Base-by-base conservation (phyloP, 768 basidiomycete species). In the Postia placenta region DNA sequence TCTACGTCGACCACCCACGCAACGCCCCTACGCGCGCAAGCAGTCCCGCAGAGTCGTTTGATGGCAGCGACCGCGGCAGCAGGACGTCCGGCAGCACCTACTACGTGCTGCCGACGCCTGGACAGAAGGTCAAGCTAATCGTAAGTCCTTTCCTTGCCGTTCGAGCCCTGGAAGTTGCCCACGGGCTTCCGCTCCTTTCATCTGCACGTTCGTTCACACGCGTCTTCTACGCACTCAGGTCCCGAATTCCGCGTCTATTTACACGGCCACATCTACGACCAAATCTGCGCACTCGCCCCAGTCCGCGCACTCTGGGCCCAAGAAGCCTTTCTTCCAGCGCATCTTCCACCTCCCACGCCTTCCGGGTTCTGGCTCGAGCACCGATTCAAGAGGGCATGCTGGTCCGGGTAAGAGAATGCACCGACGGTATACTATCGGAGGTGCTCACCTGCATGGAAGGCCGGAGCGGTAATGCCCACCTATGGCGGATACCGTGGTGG, bases 81-180 rank as follows among this genome's bases (percentile, higher is more conserved):
- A 64, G 73, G 12, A 75, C 75, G 30, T 83, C 83, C 4, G 82
- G 77, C 19, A 79, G 83, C 60, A 87, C 85, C 2, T 88, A 87
- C 69, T 87, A 86, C 60, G 78, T 87, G 54, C 73, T 85, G 35
- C 84, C 84, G 3, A 72, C 76, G 11, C 76, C 78, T 11, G 81
- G 83, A n/a, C 83, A 85, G 60, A 88, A 87, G 57, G 76, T 86
- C 49, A 84, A 82, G 62, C 74, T 85, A 53, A 73, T 87, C 58
- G 86, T 87, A 67, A 74, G 86, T 75, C n/a, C 49, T 53, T 39
- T 50, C 57, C 41, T 35, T 24, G 11, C 25, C 28, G 49, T 47
- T 46, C 50, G 33, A 52, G 41, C 37, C 41, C 30, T 19, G 14
- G 35, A 2, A n/a, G n/a, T n/a, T n/a, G n/a, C n/a, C n/a, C n/a